Percentiles rank a stretch among this genome's conserved stretches.
Evolutionary conservation across 2,329 filamentous ascomycete genomes (phyloP).

Genomic region (Atkinsonella hypoxylon): DNA sequence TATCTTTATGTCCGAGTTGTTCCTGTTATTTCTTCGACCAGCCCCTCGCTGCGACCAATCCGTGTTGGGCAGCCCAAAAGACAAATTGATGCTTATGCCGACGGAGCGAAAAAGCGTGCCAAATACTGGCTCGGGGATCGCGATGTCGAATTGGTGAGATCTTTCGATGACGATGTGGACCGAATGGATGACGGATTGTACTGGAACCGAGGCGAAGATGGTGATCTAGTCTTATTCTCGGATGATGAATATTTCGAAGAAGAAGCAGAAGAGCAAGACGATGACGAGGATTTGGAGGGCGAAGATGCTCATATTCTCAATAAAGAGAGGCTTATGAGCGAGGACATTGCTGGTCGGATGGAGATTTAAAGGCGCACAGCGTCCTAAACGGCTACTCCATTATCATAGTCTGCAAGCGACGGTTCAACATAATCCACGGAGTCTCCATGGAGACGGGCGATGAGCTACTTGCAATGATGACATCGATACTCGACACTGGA

Average conservation of each 20-base stretch:
- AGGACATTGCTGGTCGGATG: slow-evolving; percentile 51
- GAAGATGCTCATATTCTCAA: slow-evolving; percentile 28
- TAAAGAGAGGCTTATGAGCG: slow-evolving; percentile 45
- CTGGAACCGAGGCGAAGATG: slow-evolving; percentile 48
- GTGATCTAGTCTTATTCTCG: slow-evolving; percentile 41
- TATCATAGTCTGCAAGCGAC: background rate
- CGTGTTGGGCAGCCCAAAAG: slow-evolving; percentile 18
- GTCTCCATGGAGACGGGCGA: background rate
- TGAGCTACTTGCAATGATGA: background rate
- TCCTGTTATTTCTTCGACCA: slow-evolving; percentile 57
- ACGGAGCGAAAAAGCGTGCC: slow-evolving; percentile 53
- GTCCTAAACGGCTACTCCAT: background rate
- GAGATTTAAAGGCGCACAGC: slow-evolving; percentile 35
- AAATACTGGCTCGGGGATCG: slow-evolving; percentile 77
- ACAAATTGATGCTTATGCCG: slow-evolving; percentile 20
- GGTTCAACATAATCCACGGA: background rate
- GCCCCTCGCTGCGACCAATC: slow-evolving; percentile 33
- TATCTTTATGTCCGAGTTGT: slow-evolving; percentile 91
- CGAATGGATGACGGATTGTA: slow-evolving; percentile 37
- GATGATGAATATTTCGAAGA: slow-evolving; percentile 39
- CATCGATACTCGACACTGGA: background rate
- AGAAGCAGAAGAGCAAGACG: slow-evolving; percentile 19
- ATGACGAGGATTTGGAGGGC: slow-evolving; percentile 32
- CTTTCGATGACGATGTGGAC: slow-evolving; percentile 35
- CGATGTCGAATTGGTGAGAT: slow-evolving; percentile 34